Evolutionary conservation across 805 yeast genomes (phyloP).

Genomic region (Nadsonia fulvescens): DNA sequence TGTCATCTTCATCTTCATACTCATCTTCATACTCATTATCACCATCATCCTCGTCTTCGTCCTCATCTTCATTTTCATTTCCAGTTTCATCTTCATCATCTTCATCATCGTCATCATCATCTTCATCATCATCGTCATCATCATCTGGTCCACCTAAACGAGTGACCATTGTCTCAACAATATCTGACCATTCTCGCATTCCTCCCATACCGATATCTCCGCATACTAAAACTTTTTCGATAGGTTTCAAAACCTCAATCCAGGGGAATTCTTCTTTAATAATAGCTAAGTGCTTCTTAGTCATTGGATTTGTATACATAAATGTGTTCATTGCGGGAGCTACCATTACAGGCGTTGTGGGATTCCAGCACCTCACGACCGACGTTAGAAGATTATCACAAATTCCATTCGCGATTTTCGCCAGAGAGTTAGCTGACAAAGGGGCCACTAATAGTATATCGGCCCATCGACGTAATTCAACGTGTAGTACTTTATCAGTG

Average conservation of each 20-base stretch:
- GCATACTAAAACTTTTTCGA: conserved; percentile 82
- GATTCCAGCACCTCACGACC: conserved; percentile 90
- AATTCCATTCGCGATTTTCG: conserved; percentile 77
- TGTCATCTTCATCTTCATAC: too few species aligned
- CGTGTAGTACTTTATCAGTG: conserved; percentile 84
- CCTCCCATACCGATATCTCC: conserved; percentile 99
- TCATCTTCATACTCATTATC: too few species aligned
- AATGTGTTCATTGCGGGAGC: conserved; percentile 96
- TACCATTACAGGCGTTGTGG: conserved; percentile 66
- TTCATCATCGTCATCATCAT: conserved; percentile 8
- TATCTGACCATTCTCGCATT: conserved; percentile 92
- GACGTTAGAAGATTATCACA: conserved; percentile 85
- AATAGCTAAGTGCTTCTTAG: conserved; percentile 61
- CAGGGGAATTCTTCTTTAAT: conserved; percentile 85
- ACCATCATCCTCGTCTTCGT: conserved; percentile 8
- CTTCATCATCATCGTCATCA: conserved; percentile 9
- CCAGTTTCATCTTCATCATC: conserved; percentile 7
- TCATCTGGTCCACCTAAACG: conserved; percentile 16
- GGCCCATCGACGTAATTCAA: conserved; percentile 93
- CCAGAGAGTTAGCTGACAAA: conserved; percentile 76
- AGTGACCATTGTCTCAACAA: conserved; percentile 63
- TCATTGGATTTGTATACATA: conserved; percentile 76
- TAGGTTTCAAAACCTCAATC: conserved; percentile 86
- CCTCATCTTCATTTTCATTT: conserved; percentile 4
- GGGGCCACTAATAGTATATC: conserved; percentile 87